These are phyloP conservation scores for Hymenoscyphus fructigenus DNA, from an alignment of 2,329 filamentous ascomycete genomes.

Conservation along the genomic window DNA sequence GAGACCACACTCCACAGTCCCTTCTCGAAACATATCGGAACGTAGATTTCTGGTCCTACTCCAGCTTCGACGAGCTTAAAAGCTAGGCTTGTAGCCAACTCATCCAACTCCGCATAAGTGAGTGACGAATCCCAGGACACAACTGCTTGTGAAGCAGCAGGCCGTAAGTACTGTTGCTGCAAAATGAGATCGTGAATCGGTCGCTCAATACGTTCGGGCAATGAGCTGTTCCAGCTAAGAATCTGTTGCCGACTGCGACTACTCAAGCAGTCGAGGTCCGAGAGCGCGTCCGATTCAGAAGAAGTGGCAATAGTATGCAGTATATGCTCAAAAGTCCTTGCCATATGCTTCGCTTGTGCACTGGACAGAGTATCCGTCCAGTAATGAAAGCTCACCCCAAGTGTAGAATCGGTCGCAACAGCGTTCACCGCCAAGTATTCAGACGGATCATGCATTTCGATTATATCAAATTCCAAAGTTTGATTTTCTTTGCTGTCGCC, in stretches of 20 bases:
- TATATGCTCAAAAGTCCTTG: constrained; percentile 15
- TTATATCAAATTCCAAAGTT: constrained; percentile 36
- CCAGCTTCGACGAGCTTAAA: constrained; percentile 17
- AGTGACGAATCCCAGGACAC: constrained; percentile 2
- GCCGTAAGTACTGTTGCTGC: background rate
- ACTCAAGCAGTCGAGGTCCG: constrained; percentile 11
- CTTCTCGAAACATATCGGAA: constrained; percentile 33
- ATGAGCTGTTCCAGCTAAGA: background rate
- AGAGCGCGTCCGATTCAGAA: constrained; percentile 3
- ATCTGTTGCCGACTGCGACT: constrained; percentile 9
- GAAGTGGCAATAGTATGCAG: constrained; percentile 11
- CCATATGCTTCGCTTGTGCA: constrained; percentile 11
- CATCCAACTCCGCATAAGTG: constrained; percentile 25
- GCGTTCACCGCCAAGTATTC: constrained; percentile 44
- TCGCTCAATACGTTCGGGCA: background rate
- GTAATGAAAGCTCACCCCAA: constrained; percentile 41
- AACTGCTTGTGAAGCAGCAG: background rate
- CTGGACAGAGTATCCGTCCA: constrained; percentile 13
- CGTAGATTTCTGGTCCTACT: constrained; percentile 18
- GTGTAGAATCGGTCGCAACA: constrained; percentile 38
- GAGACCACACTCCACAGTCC: constrained; percentile 27
- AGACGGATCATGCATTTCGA: constrained; percentile 40
- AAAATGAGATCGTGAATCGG: constrained; percentile 9
- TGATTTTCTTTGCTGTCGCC: background rate
- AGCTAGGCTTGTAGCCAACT: constrained; percentile 21